phyloP scores from a whole-genome alignment of 2,329 filamentous ascomycete genomes.

The Ophiocordyceps camponoti-saundersi region DNA sequence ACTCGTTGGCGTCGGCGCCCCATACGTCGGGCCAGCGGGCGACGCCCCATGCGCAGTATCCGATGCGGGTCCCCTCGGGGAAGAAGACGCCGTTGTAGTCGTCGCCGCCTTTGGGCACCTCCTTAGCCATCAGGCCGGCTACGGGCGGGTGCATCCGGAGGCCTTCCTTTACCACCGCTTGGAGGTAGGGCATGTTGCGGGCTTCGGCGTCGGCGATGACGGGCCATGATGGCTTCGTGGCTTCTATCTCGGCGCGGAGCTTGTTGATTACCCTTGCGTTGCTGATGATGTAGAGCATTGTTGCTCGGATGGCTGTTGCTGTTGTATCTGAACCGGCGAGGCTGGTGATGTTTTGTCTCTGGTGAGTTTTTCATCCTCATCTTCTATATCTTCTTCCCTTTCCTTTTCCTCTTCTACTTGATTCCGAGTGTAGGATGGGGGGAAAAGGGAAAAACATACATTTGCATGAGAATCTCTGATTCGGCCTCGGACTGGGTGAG shows the following conservation, averaged over 20 bases:
- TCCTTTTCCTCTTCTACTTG: no score
- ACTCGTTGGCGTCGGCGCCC: constrained; percentile 16
- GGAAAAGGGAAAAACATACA: constrained; percentile 7
- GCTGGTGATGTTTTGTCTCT: constrained; percentile 10
- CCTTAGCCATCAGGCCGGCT: constrained; percentile 18
- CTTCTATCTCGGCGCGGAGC: constrained; percentile 18
- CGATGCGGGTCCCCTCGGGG: constrained; percentile 15
- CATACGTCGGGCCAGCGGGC: constrained; percentile 15
- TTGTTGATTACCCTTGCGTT: constrained; percentile 26
- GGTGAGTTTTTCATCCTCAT: neutral
- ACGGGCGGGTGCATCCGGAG: constrained; percentile 20
- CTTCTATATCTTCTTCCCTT: no score
- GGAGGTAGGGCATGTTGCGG: constrained; percentile 22
- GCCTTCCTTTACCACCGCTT: constrained; percentile 32
- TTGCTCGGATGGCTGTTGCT: constrained; percentile 34
- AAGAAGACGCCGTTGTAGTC: constrained; percentile 14
- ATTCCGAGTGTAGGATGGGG: no score
- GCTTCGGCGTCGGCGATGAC: constrained; percentile 17
- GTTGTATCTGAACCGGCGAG: constrained; percentile 42
- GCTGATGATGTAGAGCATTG: constrained; percentile 33
- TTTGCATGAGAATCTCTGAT: constrained; percentile 25
- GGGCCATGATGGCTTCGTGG: constrained; percentile 4
- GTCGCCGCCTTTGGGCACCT: constrained; percentile 14
- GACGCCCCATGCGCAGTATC: constrained; percentile 17
- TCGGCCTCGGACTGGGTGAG: constrained; percentile 20